Conservation (phyloP, 805 yeast species). For the Nakazawaea ernobii region DNA sequence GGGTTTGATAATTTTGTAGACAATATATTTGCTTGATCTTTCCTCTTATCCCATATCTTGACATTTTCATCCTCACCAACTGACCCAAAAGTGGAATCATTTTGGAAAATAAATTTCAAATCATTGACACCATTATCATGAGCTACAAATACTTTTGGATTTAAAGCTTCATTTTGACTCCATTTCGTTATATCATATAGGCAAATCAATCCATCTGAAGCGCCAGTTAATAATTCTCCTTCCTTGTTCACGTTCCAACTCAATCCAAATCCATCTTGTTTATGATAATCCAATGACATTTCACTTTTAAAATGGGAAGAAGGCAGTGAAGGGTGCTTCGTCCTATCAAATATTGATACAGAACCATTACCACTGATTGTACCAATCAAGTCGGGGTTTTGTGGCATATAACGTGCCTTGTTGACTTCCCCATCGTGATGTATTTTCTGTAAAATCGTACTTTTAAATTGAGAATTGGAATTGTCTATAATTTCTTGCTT, state of each 20-base stretch:
- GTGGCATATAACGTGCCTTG: conserved; percentile 70
- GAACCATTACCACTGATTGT: conserved; percentile 64
- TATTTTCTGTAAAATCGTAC: conserved; percentile 50
- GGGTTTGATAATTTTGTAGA: conserved; percentile 14
- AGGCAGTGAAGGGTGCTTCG: conserved; percentile 63
- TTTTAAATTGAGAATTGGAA: conserved; percentile 29
- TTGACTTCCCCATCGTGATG: conserved; percentile 70
- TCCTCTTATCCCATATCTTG: conserved; percentile 50
- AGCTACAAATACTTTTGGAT: conserved; percentile 16
- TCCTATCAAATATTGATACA: conserved; percentile 68
- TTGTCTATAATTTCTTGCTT: conserved; percentile 23
- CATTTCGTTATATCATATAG: conserved; percentile 61
- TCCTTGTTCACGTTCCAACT: conserved; percentile 67
- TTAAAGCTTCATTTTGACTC: conserved; percentile 17
- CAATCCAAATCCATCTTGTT: conserved; percentile 60
- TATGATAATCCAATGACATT: conserved; percentile 23
- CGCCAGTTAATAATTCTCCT: conserved; percentile 55
- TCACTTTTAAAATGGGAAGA: conserved; percentile 34
- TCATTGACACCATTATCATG: conserved; percentile 60
- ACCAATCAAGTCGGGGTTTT: conserved; percentile 78
- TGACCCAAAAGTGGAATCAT: conserved; percentile 53
- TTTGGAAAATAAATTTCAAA: conserved; percentile 60
- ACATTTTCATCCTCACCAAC: conserved; percentile 61
- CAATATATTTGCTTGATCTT: conserved; percentile 6
- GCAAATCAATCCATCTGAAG: conserved; percentile 57